Conservation (phyloP, 2,329 filamentous ascomycete genomes). For the Exserohilum turcica region DNA sequence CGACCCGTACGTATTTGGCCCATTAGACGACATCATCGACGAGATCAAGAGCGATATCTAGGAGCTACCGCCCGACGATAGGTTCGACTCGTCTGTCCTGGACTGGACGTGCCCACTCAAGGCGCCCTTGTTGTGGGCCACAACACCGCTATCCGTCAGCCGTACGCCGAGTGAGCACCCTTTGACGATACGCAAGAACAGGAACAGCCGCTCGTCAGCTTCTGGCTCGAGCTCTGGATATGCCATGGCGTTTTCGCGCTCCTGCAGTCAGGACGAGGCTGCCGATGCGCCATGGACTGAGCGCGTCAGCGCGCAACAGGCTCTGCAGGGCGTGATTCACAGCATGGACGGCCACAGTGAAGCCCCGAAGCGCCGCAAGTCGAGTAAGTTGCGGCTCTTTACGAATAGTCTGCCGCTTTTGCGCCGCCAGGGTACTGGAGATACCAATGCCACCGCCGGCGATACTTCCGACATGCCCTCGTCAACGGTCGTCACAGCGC, state of each 20-base stretch:
- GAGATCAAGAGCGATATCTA: slow-evolving; percentile 40
- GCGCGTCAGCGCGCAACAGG: slow-evolving; percentile 16
- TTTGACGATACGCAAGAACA: slow-evolving; percentile 42
- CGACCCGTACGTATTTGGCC: slow-evolving; percentile 22
- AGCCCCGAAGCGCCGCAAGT: slow-evolving; percentile 21
- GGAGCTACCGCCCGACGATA: slow-evolving; percentile 22
- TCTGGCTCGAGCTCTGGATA: slow-evolving; percentile 32
- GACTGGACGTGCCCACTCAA: slow-evolving; percentile 27
- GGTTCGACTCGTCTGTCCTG: slow-evolving; percentile 15
- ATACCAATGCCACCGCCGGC: slow-evolving; percentile 13
- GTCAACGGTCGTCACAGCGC: neutral
- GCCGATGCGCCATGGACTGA: too few species aligned
- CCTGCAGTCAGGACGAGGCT: slow-evolving; percentile 18
- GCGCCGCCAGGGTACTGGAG: slow-evolving; percentile 27
- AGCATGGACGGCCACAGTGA: slow-evolving; percentile 2
- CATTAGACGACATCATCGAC: slow-evolving; percentile 45
- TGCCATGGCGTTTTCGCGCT: slow-evolving; percentile 17
- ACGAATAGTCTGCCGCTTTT: slow-evolving; percentile 26
- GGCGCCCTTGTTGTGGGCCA: slow-evolving; percentile 27
- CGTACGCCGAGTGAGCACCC: slow-evolving; percentile 36
- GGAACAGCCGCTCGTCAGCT: slow-evolving; percentile 36
- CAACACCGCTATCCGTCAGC: slow-evolving; percentile 38
- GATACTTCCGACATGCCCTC: slow-evolving; percentile 7
- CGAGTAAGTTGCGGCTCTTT: slow-evolving; percentile 24
- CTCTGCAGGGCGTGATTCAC: slow-evolving; percentile 9